Base-by-base conservation (phyloP, 2,329 filamentous ascomycete genomes). In the Cryphonectria naterciae region DNA sequence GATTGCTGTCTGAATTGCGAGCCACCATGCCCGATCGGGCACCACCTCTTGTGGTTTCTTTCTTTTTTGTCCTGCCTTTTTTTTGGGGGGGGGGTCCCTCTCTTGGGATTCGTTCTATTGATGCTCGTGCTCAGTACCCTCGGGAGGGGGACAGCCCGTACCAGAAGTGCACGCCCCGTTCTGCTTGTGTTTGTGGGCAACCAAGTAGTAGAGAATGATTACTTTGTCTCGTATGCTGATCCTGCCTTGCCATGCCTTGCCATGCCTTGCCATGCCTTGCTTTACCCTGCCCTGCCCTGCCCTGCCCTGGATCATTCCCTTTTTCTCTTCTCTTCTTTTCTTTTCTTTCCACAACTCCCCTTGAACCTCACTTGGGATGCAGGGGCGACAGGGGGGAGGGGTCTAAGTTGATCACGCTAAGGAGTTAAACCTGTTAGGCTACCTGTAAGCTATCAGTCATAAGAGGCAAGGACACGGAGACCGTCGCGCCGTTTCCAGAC, bases 351-450 rank as follows among this genome's bases (percentile, higher is more conserved):
- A 19, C 17, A 8, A 41, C 39, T 41, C 61, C 39, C n/a, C 32
- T 46, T 17, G 37, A 41, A 37, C 39, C 25, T 46, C 25, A 25
- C 39, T 46, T 19, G 15, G 15, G n/a, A 52, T 65, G 63, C 63
- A 65, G 63, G 63, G 63, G 63, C 43, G 63, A 49, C 63, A 15
- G 15, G 63, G 41, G 41, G 62, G 63, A 28, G 41, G 62, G 62
- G 62, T 52, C 63, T 32, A 28, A 1, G n/a, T 35, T 5, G 19
- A 65, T 17, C 32, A 13, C 63, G 63, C 63, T 65, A 65, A 46
- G 10, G 41, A 25, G 41, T 28, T 28, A 43, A 28, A 15, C 63
- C n/a, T 35, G 43, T 43, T 43, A 65, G 63, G 22, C 43, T 10
- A 49, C n/a, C n/a, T 46, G 32, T 43, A 28, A 19, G n/a, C 37